Conservation (phyloP, 2,329 filamentous ascomycete genomes). For the Exophiala sideris region DNA sequence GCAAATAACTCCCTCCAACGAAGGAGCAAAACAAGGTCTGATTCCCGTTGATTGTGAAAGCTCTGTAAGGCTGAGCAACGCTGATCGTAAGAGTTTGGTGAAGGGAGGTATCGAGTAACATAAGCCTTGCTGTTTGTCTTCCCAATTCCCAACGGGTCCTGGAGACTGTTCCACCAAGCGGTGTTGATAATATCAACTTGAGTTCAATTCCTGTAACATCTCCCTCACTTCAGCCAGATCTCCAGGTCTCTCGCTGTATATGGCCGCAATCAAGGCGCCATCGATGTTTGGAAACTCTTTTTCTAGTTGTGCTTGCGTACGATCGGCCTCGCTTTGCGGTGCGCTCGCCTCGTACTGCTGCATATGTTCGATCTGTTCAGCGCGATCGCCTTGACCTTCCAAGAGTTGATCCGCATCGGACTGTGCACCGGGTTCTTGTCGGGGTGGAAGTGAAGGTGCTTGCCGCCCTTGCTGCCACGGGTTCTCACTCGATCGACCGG, state of each 20-base stretch:
- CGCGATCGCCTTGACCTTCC: conserved; percentile 21
- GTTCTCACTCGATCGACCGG: background rate
- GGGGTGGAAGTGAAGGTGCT: conserved; percentile 6
- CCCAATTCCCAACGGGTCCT: too few relatives aligned
- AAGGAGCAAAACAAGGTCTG: too few relatives aligned
- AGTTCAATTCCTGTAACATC: conserved; percentile 28
- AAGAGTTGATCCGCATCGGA: conserved; percentile 25
- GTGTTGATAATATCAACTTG: background rate
- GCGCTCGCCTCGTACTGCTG: conserved; percentile 27
- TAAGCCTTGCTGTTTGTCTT: too few relatives aligned
- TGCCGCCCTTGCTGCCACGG: conserved; percentile 21
- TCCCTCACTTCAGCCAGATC: conserved; percentile 26
- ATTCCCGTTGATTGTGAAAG: too few relatives aligned
- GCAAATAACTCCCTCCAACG: too few relatives aligned
- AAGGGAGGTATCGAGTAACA: too few relatives aligned
- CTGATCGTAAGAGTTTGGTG: too few relatives aligned
- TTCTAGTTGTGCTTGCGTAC: conserved; percentile 26
- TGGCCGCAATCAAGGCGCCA: conserved; percentile 28
- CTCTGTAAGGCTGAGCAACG: too few relatives aligned
- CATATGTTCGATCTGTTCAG: conserved; percentile 28
- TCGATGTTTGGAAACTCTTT: conserved; percentile 30
- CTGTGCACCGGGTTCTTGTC: conserved; percentile 12
- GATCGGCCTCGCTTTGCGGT: conserved; percentile 24
- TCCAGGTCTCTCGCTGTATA: conserved; percentile 26
- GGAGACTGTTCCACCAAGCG: too few relatives aligned